Base-by-base conservation (phyloP, 2,329 filamentous ascomycete genomes). In the Penicillium aurantiogriseum region DNA sequence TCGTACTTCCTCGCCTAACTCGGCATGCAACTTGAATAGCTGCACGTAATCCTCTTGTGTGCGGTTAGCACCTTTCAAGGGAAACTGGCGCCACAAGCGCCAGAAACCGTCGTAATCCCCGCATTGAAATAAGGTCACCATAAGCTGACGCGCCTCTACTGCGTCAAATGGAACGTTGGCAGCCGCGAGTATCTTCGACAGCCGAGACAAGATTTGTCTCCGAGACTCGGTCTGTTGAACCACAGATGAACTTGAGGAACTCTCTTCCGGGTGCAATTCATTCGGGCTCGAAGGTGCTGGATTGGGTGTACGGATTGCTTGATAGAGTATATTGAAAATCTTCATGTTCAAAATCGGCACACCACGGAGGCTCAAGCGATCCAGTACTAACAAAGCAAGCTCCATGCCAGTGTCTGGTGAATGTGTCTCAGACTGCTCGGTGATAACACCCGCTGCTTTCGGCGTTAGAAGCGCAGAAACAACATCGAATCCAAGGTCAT, bases 81-180 rank as follows among this genome's bases (percentile, higher is more conserved):
- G 74, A 4, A 84, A 79, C 55, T 80, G 77, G 54, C 80, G 80
- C 79, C 87, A 90, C 10, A 80, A 67, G 21, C 83, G 77, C 85
- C 85, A 88, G 65, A 89, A 85, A 6, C 76, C 75, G 17, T 79
- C 69, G 79, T 84, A 87, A 62, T 85, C 74, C 19, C 69, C 66
- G 57, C 77, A 77, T 21, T 64, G 61, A 5, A 82, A 73, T 23
- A 69, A 62, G 5, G 70, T 64, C 5, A 68, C 56, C 64, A 75
- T 72, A 6, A 77, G 65, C 15, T 52, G 56, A 36, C 69, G 69
- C 11, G 69, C 69, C 17, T 72, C 57, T 4, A 63, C 54, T 10
- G 67, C 60, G 19, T 72, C 63, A 51, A 75, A 73, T 23, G 66
- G 60, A 25, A 72, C 51, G 19, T 71, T 57, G 5, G 70, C 61